Evolutionary conservation across 2,329 filamentous ascomycete genomes (phyloP).

Genomic region (Arachnopeziza araneosa): DNA sequence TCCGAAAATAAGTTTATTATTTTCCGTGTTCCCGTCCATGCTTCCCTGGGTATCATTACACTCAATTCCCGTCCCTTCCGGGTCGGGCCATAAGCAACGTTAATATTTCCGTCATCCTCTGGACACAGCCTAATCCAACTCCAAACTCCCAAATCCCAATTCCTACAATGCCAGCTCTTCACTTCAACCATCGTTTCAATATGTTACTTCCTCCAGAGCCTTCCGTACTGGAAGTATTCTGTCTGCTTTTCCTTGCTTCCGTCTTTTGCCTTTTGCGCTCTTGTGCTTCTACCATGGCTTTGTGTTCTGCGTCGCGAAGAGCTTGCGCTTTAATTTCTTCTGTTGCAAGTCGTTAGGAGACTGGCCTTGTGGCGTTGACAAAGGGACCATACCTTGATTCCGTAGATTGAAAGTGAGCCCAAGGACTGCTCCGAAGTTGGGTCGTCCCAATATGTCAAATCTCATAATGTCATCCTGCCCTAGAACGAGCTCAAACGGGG

Average conservation of each 20-base stretch:
- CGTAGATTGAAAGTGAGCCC: neutral
- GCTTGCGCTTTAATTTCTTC: neutral
- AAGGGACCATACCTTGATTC: neutral
- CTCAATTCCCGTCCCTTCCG: neutral
- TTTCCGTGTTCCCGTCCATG: neutral
- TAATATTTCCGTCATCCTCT: neutral
- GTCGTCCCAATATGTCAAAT: neutral
- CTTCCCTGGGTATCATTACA: neutral
- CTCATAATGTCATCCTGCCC: neutral
- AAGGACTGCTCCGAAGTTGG: neutral
- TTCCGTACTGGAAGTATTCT: neutral
- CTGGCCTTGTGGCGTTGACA: neutral
- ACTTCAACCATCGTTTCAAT: neutral
- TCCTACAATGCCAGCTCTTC: neutral
- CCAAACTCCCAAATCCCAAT: neutral
- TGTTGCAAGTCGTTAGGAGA: neutral
- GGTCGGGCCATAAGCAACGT: neutral
- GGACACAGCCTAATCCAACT: too few relatives aligned
- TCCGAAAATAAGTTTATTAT: neutral
- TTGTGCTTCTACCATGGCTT: neutral
- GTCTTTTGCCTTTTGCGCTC: neutral
- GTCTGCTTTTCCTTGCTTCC: neutral
- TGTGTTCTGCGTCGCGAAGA: neutral
- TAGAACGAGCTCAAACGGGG: neutral
- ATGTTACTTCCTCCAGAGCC: neutral